Evolutionary conservation across 345 rosid genomes (phyloP).

Genomic region (Triadica sebifera): DNA sequence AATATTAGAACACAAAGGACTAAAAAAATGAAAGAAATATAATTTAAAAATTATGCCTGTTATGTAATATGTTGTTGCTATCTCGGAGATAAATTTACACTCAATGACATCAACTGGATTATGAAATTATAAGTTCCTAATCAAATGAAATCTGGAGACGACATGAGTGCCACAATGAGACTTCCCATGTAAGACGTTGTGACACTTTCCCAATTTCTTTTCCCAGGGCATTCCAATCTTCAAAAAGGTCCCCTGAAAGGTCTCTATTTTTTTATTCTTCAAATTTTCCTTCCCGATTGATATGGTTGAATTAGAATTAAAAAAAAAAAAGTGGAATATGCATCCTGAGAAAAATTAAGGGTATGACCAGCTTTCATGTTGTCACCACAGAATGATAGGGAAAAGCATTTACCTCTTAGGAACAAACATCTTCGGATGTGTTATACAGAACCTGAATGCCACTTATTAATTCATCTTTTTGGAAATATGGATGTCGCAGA

Average conservation of each 20-base stretch:
- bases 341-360: neutral
- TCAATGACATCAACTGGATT: neutral
- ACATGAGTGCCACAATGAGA: neutral
- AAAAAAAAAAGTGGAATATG: neutral
- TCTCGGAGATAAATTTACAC: neutral
- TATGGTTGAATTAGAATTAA: neutral
- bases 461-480: slow-evolving; percentile 12
- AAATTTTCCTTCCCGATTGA: neutral
- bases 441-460: neutral
- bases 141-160: neutral
- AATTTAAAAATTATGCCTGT: too few species aligned
- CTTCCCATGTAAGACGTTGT: neutral
- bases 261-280: neutral
- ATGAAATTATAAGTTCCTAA: neutral
- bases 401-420: neutral
- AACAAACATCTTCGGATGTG: neutral
- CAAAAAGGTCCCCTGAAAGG: neutral
- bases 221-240: neutral
- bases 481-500: slow-evolving; percentile 79
- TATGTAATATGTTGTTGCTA: too few species aligned
- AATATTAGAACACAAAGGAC: neutral
- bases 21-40: too few species aligned
- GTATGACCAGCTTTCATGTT: neutral
- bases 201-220: neutral
- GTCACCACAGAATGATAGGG: neutral